A percentile compares a stretch with the other conserved stretches of the same genome.
Conservation (phyloP, 306 rosid genomes). For the Corylus avellana region DNA sequence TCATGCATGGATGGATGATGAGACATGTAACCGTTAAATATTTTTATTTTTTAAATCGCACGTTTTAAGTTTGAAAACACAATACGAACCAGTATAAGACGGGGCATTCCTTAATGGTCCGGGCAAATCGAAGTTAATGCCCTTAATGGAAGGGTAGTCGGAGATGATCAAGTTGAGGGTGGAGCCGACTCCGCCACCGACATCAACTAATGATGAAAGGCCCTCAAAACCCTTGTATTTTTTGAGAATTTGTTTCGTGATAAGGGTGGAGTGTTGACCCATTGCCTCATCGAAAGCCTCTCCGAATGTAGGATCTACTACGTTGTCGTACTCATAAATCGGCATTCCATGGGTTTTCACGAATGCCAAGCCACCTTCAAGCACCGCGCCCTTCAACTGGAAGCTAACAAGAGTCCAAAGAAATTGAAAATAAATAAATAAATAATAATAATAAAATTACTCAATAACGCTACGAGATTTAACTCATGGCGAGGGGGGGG, state of each 20-base stretch:
- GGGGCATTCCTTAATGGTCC: conserved; percentile 79
- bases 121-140: conserved; percentile 83
- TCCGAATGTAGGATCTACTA: conserved; percentile 78
- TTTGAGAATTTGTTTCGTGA: conserved; percentile 74
- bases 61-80: no score
- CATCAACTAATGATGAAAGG: conserved; percentile 69
- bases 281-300: conserved; percentile 74
- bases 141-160: conserved; percentile 69
- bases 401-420: conserved; percentile 40
- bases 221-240: conserved; percentile 82
- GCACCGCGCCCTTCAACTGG: conserved; percentile 75
- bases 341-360: conserved; percentile 88
- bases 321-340: conserved; percentile 68
- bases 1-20: conserved; percentile 44
- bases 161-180: conserved; percentile 67
- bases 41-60: no score
- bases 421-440: background rate
- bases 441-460: background rate
- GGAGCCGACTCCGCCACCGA: conserved; percentile 88
- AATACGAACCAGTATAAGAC: conserved; percentile 46
- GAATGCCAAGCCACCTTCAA: conserved; percentile 87
- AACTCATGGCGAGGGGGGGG: no score
- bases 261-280: conserved; percentile 75
- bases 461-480: no score
- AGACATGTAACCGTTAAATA: no score